Evolutionary conservation across 345 rosid genomes (phyloP), one percentile per base, ranked within the genome.

Genomic region (Moricandia arvensis): DNA sequence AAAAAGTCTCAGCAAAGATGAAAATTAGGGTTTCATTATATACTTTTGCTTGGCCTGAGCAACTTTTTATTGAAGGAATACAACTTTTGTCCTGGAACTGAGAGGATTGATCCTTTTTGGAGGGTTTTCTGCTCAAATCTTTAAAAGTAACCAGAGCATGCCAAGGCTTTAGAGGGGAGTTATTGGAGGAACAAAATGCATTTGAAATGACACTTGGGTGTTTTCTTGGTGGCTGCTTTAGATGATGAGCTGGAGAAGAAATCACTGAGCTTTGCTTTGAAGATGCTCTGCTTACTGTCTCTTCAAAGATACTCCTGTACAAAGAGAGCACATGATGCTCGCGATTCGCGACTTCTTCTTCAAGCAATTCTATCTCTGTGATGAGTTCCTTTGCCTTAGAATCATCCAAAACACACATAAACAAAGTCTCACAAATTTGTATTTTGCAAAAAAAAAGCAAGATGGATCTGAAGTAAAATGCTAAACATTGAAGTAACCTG

Each of bases 171-270:
- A 86, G 51, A 11, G 90, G 87, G 79, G 91, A 83, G 49, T 68
- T 85, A 55, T 86, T 88, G 4, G 96, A 90, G n/a, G 96, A 93
- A 74, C 98, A 91, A 80, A 93, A 90, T 51, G 96, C 79, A 64
- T 86, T 88, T 66, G 98, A 87, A 66, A 91, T 91, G 49, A 90
- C 85, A 77, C 88, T 87, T 11, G 97, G 96, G 43, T 90, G 98
- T 57, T 86, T 90, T 77, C 85, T 86, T 33, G 87, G 77, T 62
- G 73, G 75, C 12, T 84, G 86, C 83, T 90, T 90, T 66, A 49
- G 26, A 67, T 74, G 31, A 71, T 87, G 93, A 41, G 91, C 89
- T 59, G 96, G 97, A 79, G 97, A 91, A 76, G 90, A 84, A 61
- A 80, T 71, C 18, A 67, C 61, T 58, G 97, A 90, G 80, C 57